These are phyloP conservation scores for Amoeboaphelidium occidentale DNA, from an alignment of 371 early-diverging fungal genomes.

Conservation along the genomic window DNA sequence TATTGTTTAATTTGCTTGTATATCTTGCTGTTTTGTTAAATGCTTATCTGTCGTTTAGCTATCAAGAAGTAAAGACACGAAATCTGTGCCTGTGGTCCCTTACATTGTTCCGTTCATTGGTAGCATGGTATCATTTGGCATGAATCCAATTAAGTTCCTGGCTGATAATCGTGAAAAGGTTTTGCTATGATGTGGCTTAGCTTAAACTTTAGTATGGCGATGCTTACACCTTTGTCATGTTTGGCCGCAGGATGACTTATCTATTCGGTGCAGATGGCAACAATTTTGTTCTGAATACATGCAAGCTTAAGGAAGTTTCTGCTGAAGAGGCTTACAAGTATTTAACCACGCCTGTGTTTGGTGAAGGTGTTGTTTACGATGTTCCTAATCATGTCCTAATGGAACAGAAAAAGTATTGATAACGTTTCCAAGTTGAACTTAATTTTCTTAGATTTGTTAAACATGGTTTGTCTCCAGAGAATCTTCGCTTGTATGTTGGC, in stretches of 20 bases:
- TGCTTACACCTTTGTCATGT: slow-evolving; percentile 73
- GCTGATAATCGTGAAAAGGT: slow-evolving; percentile 28
- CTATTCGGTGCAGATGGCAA: slow-evolving; percentile 79
- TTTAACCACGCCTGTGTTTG: slow-evolving; percentile 86
- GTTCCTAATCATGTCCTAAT: slow-evolving; percentile 70
- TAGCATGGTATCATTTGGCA: slow-evolving; percentile 59
- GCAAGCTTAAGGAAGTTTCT: slow-evolving; percentile 50
- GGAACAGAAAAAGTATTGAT: slow-evolving; percentile 69
- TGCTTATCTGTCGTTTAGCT: no score
- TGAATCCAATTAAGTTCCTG: slow-evolving; percentile 67
- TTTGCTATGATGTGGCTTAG: background rate
- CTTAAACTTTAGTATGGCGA: slow-evolving; percentile 40
- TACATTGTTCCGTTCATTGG: slow-evolving; percentile 77
- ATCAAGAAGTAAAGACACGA: slow-evolving; percentile 1
- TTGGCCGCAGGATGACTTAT: slow-evolving; percentile 68
- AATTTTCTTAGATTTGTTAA: slow-evolving; percentile 62
- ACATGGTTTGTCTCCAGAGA: slow-evolving; percentile 59
- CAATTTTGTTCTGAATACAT: slow-evolving; percentile 77
- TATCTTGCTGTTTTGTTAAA: no score
- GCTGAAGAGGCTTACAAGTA: slow-evolving; percentile 83
- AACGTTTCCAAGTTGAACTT: background rate
- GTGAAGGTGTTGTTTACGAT: slow-evolving; percentile 87
- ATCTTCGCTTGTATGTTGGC: slow-evolving; percentile 64
- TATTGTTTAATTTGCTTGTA: no score
- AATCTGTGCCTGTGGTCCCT: slow-evolving; percentile 48